Evolutionary conservation across 768 basidiomycete genomes (phyloP).

Genomic region (Sutorius australiensis): DNA sequence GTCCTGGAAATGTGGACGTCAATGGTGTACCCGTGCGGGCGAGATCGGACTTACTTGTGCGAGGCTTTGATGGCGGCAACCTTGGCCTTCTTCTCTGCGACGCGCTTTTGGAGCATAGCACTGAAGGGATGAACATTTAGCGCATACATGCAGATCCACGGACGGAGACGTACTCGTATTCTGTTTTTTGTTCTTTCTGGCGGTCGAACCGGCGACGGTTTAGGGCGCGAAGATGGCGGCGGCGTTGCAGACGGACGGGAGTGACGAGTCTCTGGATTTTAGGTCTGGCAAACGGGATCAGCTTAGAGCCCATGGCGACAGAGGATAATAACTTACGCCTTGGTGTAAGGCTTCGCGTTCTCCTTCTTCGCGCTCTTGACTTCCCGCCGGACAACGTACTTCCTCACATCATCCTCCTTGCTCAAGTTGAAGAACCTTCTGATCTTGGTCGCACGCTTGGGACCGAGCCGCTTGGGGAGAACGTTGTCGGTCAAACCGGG

Average conservation of each 20-base stretch:
- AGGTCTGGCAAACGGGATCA: conserved; percentile 49
- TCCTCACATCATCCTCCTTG: conserved; percentile 98
- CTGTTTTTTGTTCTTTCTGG: conserved; percentile 93
- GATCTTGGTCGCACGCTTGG: conserved; percentile 97
- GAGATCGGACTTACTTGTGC: conserved; percentile 51
- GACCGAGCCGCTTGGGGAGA: conserved; percentile 92
- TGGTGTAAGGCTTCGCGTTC: conserved; percentile 89
- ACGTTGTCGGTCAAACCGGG: conserved; percentile 89
- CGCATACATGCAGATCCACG: neutral
- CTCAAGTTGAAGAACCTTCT: conserved; percentile 94
- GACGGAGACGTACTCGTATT: conserved; percentile 69
- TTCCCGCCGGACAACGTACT: conserved; percentile 93
- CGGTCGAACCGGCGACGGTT: conserved; percentile 82
- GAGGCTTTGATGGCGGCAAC: conserved; percentile 83
- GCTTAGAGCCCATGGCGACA: neutral
- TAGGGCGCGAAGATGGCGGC: conserved; percentile 86
- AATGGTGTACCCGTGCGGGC: neutral
- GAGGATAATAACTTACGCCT: conserved; percentile 64
- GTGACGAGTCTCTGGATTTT: conserved; percentile 98
- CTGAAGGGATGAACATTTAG: conserved; percentile 30
- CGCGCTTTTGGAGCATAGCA: conserved; percentile 77
- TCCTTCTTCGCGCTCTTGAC: conserved; percentile 87
- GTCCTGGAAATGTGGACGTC: conserved; percentile 10
- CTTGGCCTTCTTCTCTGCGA: conserved; percentile 92
- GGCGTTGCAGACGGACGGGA: conserved; percentile 91